Base-by-base conservation (phyloP, 2,329 filamentous ascomycete genomes). In the Sclerotinia spermophila region DNA sequence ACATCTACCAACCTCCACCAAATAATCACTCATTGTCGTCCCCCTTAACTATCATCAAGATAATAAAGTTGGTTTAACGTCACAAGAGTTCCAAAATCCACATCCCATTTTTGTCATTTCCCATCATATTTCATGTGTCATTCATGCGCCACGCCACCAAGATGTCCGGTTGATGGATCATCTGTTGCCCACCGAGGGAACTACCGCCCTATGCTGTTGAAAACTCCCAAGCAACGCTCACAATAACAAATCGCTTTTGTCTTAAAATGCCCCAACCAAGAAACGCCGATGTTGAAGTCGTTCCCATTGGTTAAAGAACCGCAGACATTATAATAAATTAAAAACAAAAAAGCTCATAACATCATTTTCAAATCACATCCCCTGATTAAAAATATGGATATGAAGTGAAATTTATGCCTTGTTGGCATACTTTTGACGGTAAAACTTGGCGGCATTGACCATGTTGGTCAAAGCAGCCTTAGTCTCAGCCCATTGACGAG, bases 361-460 rank as follows among this genome's bases (percentile, higher is more conserved):
- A 58, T 66, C 68, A 69, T 67, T 61, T 35, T 64, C 67, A 38
- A 71, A 62, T 60, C 68, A 67, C 64, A 68, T 68, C 66, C 64
- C 56, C 68, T 67, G n/a, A 70, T 71, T 56, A 35, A 66, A 51
- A 17, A 74, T 58, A 48, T 71, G 72, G 65, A 67, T 70, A 68
- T 58, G 35, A 56, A 69, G 24, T 68, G 53, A 67, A 40, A 72
- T 67, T 68, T 60, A 51, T 67, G 56, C 71, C 71, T 76, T 75
- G 64, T 78, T 76, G 33, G 89, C 81, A 85, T 96, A 91, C 88
- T 97, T 94, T 83, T 90, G 84, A 82, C 96, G 95, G 94, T 90
- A 98, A 87, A 86, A 91, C 89, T 97, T 97, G 87, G 96, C 95
- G 71, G 96, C 96, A 82, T 95, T 94, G 84, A 99, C 95, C 93